Evolutionary conservation across 192 early-diverging fungal species (phyloP), one percentile per base, ranked within the genome.

Genomic region (Ambispora gerdemannii): DNA sequence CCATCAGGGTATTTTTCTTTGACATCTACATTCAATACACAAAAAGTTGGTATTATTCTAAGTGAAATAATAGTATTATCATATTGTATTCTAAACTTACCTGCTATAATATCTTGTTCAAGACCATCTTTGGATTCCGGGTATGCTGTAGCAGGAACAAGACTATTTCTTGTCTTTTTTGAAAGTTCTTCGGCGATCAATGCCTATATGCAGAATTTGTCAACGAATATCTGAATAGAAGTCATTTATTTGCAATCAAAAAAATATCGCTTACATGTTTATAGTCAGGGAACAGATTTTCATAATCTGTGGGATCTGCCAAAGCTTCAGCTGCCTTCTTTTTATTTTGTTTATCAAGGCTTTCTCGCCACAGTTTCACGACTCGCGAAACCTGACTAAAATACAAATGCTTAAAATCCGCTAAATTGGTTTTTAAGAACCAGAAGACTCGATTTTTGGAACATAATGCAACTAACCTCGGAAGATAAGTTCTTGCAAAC

Each of bases 401-500:
- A 63, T 43, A 43, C 6, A 43, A 15, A 15, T 6, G 15, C 38
- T 43, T 43, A 43, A 15, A 15, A 10, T 43, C 7, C 7, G 38
- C 6, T 15, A 15, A 43, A 43, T 43, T 6, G 7, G 38, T 6
- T 15, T 43, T 43, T 43, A 10, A 6, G 6, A 43, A 43, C 15
- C 15, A 10, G 38, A 43, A 6, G 17, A 50, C 2, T 72, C 31
- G 74, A n/a, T n/a, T n/a, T n/a, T n/a, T 10, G 38, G 38, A 32
- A 1, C 1, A 19, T 20, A 24, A 15, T 53, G 25, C 17, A 27
- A 31, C 47, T 34, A 70, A 80, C 79, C 79, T 84, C 13, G 97
- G 97, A 51, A 89, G 74, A 74, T 97, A 93, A 0, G 97, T 89
- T 50, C 92, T 84, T 1, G 95, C 95, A 78, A 97, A 87, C 76